phyloP scores from a whole-genome alignment of 2,329 filamentous ascomycete genomes.

The Leptographium procerum region DNA sequence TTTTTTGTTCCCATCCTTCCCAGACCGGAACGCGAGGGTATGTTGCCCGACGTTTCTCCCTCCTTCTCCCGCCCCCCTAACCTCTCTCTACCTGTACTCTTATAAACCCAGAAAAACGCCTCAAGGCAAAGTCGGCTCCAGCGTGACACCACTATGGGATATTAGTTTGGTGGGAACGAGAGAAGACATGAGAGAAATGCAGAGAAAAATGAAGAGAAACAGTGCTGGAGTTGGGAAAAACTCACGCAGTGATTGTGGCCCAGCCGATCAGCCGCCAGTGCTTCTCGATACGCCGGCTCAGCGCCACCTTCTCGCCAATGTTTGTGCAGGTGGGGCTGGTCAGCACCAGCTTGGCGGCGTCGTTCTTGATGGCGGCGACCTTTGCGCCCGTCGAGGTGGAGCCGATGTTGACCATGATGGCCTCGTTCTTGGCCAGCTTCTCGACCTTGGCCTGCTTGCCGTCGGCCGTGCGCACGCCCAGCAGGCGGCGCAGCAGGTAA shows the following conservation, averaged over 20 bases:
- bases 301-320: slow-evolving; percentile 93
- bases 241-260: slow-evolving; percentile 66
- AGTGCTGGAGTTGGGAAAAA: no score
- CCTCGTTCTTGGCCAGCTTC: slow-evolving; percentile 96
- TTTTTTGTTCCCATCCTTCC: not conserved
- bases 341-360: slow-evolving; percentile 88
- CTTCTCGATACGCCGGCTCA: slow-evolving; percentile 96
- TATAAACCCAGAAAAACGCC: not conserved
- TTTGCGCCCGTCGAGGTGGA: slow-evolving; percentile 96
- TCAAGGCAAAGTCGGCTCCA: slow-evolving; percentile 10
- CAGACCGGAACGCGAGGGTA: not conserved
- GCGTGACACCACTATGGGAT: slow-evolving; percentile 10
- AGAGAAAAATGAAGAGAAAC: not conserved
- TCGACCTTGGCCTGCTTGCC: slow-evolving; percentile 99
- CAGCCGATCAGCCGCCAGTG: slow-evolving; percentile 94
- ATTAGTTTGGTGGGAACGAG: not conserved
- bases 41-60: not conserved
- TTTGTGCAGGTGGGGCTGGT: slow-evolving; percentile 94
- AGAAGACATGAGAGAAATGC: not conserved
- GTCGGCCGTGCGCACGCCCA: slow-evolving; percentile 95
- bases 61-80: no score
- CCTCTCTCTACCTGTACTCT: not conserved
- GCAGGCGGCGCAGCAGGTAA: slow-evolving; percentile 85
- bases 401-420: slow-evolving; percentile 99
- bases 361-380: slow-evolving; percentile 92